Percentiles rank a stretch among this genome's conserved stretches.
Conservation (phyloP, 768 basidiomycete species). For the Russula dissimulans region DNA sequence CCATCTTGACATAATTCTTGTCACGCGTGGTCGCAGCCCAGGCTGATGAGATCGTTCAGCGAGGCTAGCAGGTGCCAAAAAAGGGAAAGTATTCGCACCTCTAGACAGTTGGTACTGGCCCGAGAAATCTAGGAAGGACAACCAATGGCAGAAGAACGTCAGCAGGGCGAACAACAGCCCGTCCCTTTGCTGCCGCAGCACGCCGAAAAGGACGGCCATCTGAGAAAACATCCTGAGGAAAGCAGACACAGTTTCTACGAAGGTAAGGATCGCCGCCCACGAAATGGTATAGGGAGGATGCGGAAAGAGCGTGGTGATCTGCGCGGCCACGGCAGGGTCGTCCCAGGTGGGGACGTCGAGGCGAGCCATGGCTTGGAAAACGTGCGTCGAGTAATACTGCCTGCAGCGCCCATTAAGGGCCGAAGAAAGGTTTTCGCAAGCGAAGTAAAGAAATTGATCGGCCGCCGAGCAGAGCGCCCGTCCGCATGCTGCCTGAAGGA, state of each 20-base stretch:
- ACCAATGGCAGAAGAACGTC: slow-evolving; percentile 42
- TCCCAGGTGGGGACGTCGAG: slow-evolving; percentile 72
- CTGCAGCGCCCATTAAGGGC: slow-evolving; percentile 53
- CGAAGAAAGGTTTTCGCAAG: slow-evolving; percentile 30
- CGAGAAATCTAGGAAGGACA: slow-evolving; percentile 29
- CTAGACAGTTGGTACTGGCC: background rate
- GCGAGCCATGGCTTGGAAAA: slow-evolving; percentile 57
- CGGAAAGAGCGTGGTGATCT: slow-evolving; percentile 46
- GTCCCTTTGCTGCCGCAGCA: slow-evolving; percentile 54
- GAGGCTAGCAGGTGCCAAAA: background rate
- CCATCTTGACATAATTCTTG: slow-evolving; percentile 49
- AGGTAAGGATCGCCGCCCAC: slow-evolving; percentile 47
- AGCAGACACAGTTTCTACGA: slow-evolving; percentile 36
- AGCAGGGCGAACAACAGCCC: slow-evolving; percentile 50
- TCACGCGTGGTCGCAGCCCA: slow-evolving; percentile 71
- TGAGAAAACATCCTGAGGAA: slow-evolving; percentile 47
- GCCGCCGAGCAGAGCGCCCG: slow-evolving; percentile 44
- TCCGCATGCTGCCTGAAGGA: slow-evolving; percentile 31
- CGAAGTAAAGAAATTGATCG: slow-evolving; percentile 36
- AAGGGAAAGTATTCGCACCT: background rate
- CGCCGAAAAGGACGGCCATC: slow-evolving; percentile 46
- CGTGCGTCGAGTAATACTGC: slow-evolving; percentile 51
- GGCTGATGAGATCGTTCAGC: slow-evolving; percentile 26
- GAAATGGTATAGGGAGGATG: slow-evolving; percentile 37
- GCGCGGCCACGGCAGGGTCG: slow-evolving; percentile 55